A percentile compares a stretch with the other conserved stretches of the same genome.
These are phyloP conservation scores for Cercospora janseana DNA, from an alignment of 2,329 filamentous ascomycete genomes.

Conservation along the genomic window DNA sequence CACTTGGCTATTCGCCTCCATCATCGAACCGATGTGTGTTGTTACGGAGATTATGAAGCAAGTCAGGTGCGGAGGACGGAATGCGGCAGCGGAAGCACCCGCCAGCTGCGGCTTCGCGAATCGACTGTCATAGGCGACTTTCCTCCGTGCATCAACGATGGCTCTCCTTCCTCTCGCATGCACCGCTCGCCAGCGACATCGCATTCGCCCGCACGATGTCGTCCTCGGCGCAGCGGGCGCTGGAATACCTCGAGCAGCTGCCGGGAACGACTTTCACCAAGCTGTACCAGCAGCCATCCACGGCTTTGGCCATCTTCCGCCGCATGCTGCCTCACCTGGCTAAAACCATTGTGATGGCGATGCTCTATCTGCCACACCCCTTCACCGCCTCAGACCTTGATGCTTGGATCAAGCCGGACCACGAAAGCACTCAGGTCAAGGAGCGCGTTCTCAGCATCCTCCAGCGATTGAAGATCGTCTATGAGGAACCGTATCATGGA, in stretches of 20 bases:
- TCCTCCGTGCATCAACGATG: conserved; percentile 19
- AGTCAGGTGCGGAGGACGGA: not conserved
- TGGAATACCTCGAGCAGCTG: conserved; percentile 91
- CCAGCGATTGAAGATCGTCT: conserved; percentile 80
- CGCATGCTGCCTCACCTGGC: conserved; percentile 94
- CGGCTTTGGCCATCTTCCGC: conserved; percentile 89
- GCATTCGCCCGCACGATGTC: conserved; percentile 36
- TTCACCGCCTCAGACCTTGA: conserved; percentile 80
- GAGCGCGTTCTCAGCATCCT: conserved; percentile 81
- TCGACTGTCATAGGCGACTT: conserved; percentile 15
- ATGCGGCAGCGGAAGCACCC: not conserved
- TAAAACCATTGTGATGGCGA: conserved; percentile 92
- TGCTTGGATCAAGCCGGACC: conserved; percentile 72
- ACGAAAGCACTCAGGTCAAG: conserved; percentile 54
- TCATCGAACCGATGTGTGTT: not conserved
- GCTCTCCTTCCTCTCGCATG: conserved; percentile 12
- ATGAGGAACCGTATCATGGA: conserved; percentile 60
- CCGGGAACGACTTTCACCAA: conserved; percentile 85
- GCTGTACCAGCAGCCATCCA: conserved; percentile 94
- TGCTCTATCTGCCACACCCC: conserved; percentile 84
- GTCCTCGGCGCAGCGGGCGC: conserved; percentile 58
- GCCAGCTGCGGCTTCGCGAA: conserved; percentile 9
- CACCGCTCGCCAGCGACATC: conserved; percentile 20
- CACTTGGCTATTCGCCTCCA: no score
- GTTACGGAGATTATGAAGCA: not conserved